phyloP scores from a whole-genome alignment of 2,329 filamentous ascomycete genomes.

The Phaeoacremonium minimum region DNA sequence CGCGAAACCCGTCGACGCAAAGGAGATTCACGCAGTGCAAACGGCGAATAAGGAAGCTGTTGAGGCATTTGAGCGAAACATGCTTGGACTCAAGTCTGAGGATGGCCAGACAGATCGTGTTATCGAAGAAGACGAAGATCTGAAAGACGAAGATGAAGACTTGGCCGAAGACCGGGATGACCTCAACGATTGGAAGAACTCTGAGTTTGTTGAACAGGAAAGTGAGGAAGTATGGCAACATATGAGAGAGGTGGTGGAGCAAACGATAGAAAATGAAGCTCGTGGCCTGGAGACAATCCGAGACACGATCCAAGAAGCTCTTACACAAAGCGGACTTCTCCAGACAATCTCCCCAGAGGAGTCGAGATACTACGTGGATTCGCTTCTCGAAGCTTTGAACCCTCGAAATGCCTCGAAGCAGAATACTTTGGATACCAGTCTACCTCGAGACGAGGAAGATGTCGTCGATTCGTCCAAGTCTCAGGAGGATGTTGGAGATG shows the following conservation, averaged over 20 bases:
- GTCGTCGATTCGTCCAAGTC: too few relatives aligned
- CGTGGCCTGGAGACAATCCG: constrained; percentile 45
- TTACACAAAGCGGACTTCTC: constrained; percentile 50
- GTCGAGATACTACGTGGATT: constrained; percentile 42
- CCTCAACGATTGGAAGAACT: too few relatives aligned
- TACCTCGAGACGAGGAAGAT: too few relatives aligned
- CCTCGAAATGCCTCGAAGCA: too few relatives aligned
- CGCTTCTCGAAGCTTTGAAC: constrained; percentile 42
- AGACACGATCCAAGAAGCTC: constrained; percentile 50
- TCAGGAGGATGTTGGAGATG: too few relatives aligned
- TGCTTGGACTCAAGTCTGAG: constrained; percentile 46
- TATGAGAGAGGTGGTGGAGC: constrained; percentile 49
- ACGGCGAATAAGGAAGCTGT: constrained; percentile 58
- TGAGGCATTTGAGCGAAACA: constrained; percentile 62
- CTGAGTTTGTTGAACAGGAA: too few relatives aligned
- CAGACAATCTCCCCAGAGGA: constrained; percentile 39
- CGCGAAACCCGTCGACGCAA: constrained; percentile 74
- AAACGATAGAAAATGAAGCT: constrained; percentile 54
- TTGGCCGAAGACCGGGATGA: constrained; percentile 5
- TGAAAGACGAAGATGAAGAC: constrained; percentile 19
- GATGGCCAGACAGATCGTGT: constrained; percentile 9
- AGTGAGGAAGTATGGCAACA: constrained; percentile 46
- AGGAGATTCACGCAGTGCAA: constrained; percentile 72
- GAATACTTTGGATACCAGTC: too few relatives aligned
- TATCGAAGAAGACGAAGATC: constrained; percentile 15